Evolutionary conservation across 2,329 filamentous ascomycete genomes (phyloP).

Genomic region (Xylariaceae sp.): DNA sequence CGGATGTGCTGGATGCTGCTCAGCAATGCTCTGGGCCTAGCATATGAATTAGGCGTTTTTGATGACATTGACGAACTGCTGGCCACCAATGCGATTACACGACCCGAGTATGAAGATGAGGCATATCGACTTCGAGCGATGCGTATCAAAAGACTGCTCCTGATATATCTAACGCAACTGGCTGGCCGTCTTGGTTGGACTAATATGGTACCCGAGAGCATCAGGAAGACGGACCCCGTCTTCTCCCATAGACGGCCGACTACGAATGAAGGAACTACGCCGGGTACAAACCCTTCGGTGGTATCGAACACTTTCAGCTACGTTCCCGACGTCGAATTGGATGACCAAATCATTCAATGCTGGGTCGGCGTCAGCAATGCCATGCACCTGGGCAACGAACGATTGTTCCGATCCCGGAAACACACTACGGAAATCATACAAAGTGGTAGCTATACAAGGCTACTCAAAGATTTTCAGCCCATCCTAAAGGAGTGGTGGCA

Average conservation of each 20-base stretch:
- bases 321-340: conserved; percentile 59
- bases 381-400: conserved; percentile 86
- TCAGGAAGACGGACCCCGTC: conserved; percentile 54
- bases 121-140: conserved; percentile 69
- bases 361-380: conserved; percentile 92
- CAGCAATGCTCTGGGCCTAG: conserved; percentile 81
- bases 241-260: conserved; percentile 45
- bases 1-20: conserved; percentile 98
- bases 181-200: conserved; percentile 88
- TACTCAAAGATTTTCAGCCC: conserved; percentile 75
- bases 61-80: conserved; percentile 75
- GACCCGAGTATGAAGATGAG: conserved; percentile 67
- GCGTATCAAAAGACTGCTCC: conserved; percentile 77
- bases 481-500: conserved; percentile 72
- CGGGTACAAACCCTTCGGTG: conserved; percentile 53
- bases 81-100: conserved; percentile 52
- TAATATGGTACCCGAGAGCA: conserved; percentile 76
- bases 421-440: conserved; percentile 86
- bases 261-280: conserved; percentile 54
- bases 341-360: conserved; percentile 71
- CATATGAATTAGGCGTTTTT: conserved; percentile 92
- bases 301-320: conserved; percentile 57
- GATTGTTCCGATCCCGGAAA: conserved; percentile 79
- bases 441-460: conserved; percentile 73
- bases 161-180: conserved; percentile 91